Evolutionary conservation across 805 yeast species (phyloP).

Genomic region (Cyberlindnera bimundalis): DNA sequence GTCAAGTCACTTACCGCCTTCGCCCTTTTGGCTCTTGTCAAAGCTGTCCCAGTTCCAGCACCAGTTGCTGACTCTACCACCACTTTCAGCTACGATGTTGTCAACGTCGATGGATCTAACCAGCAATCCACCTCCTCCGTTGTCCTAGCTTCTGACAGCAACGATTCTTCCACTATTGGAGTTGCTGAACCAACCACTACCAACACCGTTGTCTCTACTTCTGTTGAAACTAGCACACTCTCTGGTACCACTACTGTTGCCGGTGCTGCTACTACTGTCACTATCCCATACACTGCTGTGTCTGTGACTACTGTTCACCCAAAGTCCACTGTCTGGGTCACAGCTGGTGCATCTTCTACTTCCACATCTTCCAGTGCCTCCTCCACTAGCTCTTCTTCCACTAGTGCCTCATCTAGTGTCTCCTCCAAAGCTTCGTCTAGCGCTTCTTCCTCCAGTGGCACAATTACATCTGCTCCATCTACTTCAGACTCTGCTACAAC

Average conservation of each 20-base stretch:
- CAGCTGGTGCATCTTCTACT: constrained; percentile 15
- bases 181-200: constrained; percentile 26
- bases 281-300: constrained; percentile 23
- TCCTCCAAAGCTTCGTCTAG: constrained; percentile 3
- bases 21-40: constrained; percentile 19
- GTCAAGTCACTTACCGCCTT: constrained; percentile 23
- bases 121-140: constrained; percentile 23
- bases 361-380: constrained; percentile 7
- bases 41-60: constrained; percentile 22
- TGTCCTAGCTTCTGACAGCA: constrained; percentile 17
- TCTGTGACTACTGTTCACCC: constrained; percentile 22
- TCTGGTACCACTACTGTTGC: constrained; percentile 17
- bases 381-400: no score
- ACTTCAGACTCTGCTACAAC: neutral
- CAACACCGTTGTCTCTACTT: constrained; percentile 6
- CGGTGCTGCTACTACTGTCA: constrained; percentile 11
- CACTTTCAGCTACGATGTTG: constrained; percentile 26
- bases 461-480: constrained; percentile 7
- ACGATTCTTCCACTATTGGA: constrained; percentile 15
- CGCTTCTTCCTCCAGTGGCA: constrained; percentile 6
- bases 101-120: constrained; percentile 30
- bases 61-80: constrained; percentile 18
- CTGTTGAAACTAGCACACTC: constrained; percentile 6
- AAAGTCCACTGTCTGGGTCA: constrained; percentile 26
- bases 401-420: neutral